Conservation (phyloP, 140 eudicot species). For the Ambrosia hybrid region DNA sequence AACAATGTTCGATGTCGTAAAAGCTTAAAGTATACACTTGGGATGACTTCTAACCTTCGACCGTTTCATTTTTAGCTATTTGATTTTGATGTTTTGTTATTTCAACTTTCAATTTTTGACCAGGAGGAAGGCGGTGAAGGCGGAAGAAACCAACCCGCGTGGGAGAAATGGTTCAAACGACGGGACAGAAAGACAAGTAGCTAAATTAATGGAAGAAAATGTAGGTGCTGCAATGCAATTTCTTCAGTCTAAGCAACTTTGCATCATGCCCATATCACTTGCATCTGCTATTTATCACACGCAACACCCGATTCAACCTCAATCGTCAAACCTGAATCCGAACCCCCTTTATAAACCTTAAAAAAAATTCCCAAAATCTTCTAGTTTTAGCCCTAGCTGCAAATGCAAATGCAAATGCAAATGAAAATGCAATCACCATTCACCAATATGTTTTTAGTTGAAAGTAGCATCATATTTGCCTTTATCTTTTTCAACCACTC, state of each 20-base stretch:
- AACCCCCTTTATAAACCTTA: conserved; percentile 54
- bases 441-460: conserved; percentile 30
- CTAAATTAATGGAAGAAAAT: conserved; percentile 95
- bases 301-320: conserved; percentile 69
- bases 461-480: conserved; percentile 42
- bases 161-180: conserved; percentile 99
- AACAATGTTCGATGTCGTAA: no score
- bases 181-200: conserved; percentile 92
- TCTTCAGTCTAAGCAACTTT: conserved; percentile 93
- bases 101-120: background rate
- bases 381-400: conserved; percentile 21
- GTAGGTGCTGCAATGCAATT: conserved; percentile 96
- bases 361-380: conserved; percentile 19
- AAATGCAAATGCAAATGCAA: no score
- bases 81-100: no score
- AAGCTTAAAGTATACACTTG: no score
- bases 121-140: conserved; percentile 78
- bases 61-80: conserved; percentile 33
- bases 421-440: conserved; percentile 22
- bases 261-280: conserved; percentile 94
- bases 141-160: conserved; percentile 78
- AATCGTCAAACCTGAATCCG: conserved; percentile 67
- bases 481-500: conserved; percentile 40
- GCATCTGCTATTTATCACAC: conserved; percentile 88
- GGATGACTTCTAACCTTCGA: conserved; percentile 22